Evolutionary conservation across 169 alveolate species (phyloP).

Genomic region (Plasmodium reichenowi): DNA sequence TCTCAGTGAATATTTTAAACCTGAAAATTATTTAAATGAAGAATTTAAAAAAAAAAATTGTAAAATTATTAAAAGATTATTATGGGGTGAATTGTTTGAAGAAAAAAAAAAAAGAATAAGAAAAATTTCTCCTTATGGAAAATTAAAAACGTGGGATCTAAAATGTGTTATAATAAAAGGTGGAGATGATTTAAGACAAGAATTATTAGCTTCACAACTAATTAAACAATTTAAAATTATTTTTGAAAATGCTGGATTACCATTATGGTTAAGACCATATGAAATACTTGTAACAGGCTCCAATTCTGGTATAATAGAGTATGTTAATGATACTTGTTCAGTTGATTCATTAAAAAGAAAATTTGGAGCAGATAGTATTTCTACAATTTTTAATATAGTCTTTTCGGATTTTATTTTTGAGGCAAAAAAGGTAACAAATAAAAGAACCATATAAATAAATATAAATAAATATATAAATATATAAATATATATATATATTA

Average conservation of each 20-base stretch:
- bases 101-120: constrained; percentile 87
- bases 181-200: constrained; percentile 97
- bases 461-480: too few relatives aligned
- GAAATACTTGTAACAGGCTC: constrained; percentile 96
- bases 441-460: too few relatives aligned
- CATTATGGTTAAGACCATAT: constrained; percentile 94
- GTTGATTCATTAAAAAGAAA: constrained; percentile 85
- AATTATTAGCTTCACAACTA: constrained; percentile 95
- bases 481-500: background rate
- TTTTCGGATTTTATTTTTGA: constrained; percentile 82
- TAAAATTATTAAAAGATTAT: constrained; percentile 63
- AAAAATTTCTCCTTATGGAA: constrained; percentile 89
- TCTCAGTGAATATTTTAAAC: constrained; percentile 48
- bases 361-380: constrained; percentile 82
- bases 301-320: constrained; percentile 93
- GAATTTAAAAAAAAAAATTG: constrained; percentile 77
- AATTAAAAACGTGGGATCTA: constrained; percentile 88
- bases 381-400: constrained; percentile 82
- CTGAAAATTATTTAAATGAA: constrained; percentile 52
- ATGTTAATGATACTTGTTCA: constrained; percentile 85
- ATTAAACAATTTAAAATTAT: constrained; percentile 91
- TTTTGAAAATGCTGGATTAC: constrained; percentile 90
- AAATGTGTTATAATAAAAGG: constrained; percentile 94
- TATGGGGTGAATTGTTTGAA: constrained; percentile 87
- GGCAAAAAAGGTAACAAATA: constrained; percentile 78